Evolutionary conservation across 164 flowering plant genomes (phyloP).

Genomic region (Berberis vulgaris): DNA sequence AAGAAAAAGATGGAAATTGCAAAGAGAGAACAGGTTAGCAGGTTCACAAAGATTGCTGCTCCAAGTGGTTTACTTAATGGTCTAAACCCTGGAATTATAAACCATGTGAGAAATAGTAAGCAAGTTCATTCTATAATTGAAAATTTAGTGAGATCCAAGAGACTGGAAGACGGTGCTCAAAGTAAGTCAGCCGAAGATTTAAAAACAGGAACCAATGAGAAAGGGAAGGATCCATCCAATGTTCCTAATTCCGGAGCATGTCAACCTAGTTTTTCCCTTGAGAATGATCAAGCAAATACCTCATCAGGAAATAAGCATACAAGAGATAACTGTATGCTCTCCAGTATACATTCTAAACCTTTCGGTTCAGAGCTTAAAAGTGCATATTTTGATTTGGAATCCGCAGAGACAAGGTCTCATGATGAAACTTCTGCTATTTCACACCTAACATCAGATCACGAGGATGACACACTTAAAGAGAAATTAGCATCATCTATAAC

Average conservation of each 20-base stretch:
- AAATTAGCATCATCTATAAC: slow-evolving; percentile 38
- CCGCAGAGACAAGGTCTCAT: slow-evolving; percentile 13
- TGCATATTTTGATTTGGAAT: slow-evolving; percentile 17
- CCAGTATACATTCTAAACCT: slow-evolving; percentile 5
- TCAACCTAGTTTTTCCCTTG: slow-evolving; percentile 8
- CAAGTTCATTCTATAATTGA: slow-evolving; percentile 94
- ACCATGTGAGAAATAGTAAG: slow-evolving; percentile 87
- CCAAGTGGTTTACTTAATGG: slow-evolving; percentile 87
- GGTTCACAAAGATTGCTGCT: slow-evolving; percentile 82
- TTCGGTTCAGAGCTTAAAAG: slow-evolving; percentile 18
- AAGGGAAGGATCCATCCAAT: slow-evolving; percentile 15
- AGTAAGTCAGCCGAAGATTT: slow-evolving; percentile 16
- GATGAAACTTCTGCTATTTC: slow-evolving; percentile 15
- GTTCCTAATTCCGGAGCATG: slow-evolving; percentile 13
- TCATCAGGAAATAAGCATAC: slow-evolving; percentile 10
- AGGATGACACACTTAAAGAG: slow-evolving; percentile 27
- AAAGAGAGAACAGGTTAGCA: slow-evolving; percentile 73
- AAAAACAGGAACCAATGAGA: slow-evolving; percentile 18
- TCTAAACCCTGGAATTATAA: slow-evolving; percentile 89
- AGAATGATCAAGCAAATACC: slow-evolving; percentile 11
- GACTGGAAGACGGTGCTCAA: slow-evolving; percentile 17
- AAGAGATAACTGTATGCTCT: slow-evolving; percentile 12
- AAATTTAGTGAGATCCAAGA: slow-evolving; percentile 66
- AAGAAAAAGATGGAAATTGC: slow-evolving; percentile 79
- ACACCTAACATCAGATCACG: slow-evolving; percentile 12